These are phyloP conservation scores for Cotoneaster glaucophyllus DNA, from an alignment of 306 rosid genomes.

Conservation along the genomic window DNA sequence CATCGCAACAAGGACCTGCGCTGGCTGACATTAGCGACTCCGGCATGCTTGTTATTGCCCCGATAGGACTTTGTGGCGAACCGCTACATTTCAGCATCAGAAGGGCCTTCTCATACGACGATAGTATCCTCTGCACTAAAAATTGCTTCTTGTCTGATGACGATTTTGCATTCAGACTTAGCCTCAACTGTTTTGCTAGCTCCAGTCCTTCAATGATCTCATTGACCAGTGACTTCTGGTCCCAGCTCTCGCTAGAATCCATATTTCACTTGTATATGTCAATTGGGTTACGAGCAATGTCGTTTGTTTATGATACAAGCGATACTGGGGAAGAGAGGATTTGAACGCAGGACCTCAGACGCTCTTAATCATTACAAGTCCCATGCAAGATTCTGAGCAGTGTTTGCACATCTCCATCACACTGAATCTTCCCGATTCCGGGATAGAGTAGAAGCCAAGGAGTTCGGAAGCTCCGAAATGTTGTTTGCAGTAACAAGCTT, in stretches of 20 bases:
- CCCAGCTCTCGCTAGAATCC: conserved; percentile 43
- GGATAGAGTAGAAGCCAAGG: conserved; percentile 14
- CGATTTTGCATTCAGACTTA: conserved; percentile 25
- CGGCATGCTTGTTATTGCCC: conserved; percentile 11
- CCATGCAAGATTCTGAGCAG: background rate
- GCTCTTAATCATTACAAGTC: background rate
- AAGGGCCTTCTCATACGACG: conserved; percentile 69
- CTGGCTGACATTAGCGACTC: conserved; percentile 49
- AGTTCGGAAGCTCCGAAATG: conserved; percentile 6
- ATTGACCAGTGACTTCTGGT: conserved; percentile 41
- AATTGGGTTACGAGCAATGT: background rate
- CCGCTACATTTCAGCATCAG: conserved; percentile 45
- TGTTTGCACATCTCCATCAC: background rate
- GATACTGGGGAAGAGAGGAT: background rate
- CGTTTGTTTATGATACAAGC: background rate
- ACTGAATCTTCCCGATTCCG: conserved; percentile 5
- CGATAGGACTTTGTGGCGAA: conserved; percentile 9
- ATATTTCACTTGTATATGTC: conserved; percentile 23
- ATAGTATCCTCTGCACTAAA: conserved; percentile 48
- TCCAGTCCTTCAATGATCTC: conserved; percentile 75
- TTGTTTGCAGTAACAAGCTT: conserved; percentile 19
- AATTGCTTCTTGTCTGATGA: conserved; percentile 37
- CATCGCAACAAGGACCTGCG: conserved; percentile 50
- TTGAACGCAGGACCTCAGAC: background rate
- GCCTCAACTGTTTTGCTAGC: conserved; percentile 53